phyloP scores from a whole-genome alignment of 768 basidiomycete genomes.

The Sistotremastrum suecicum region DNA sequence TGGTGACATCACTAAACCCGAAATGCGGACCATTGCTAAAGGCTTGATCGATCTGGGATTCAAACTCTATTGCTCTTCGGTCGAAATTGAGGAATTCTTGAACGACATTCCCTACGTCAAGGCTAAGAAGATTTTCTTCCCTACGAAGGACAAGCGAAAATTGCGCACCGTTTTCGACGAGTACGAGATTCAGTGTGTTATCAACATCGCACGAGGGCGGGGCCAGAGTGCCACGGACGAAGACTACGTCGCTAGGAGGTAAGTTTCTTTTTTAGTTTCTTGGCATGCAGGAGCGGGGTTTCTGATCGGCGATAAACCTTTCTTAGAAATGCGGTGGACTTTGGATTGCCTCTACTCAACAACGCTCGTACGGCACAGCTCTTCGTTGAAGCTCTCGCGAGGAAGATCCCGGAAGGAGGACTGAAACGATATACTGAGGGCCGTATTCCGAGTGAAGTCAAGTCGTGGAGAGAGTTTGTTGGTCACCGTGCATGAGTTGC shows the following conservation, averaged over 20 bases:
- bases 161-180: slow-evolving; percentile 88
- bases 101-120: slow-evolving; percentile 63
- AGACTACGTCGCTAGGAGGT: slow-evolving; percentile 92
- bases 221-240: slow-evolving; percentile 72
- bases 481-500: slow-evolving; percentile 43
- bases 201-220: slow-evolving; percentile 78
- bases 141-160: slow-evolving; percentile 90
- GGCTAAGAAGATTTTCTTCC: slow-evolving; percentile 90
- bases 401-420: slow-evolving; percentile 72
- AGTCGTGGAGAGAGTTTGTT: slow-evolving; percentile 84
- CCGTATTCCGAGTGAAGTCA: slow-evolving; percentile 79
- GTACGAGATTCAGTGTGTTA: slow-evolving; percentile 86
- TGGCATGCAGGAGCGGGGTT: slow-evolving; percentile 2
- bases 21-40: slow-evolving; percentile 75
- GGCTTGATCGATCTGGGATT: slow-evolving; percentile 77
- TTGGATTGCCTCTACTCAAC: slow-evolving; percentile 84
- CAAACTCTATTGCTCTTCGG: slow-evolving; percentile 85
- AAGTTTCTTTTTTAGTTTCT: slow-evolving; percentile 13
- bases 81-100: slow-evolving; percentile 65
- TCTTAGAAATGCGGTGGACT: slow-evolving; percentile 83
- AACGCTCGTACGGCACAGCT: slow-evolving; percentile 79
- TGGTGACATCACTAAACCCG: slow-evolving; percentile 77
- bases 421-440: slow-evolving; percentile 74
- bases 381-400: slow-evolving; percentile 78
- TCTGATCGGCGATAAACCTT: slow-evolving; percentile 2